These are phyloP conservation scores for Starmerella cellae DNA, from an alignment of 805 yeast genomes.

Conservation along the genomic window DNA sequence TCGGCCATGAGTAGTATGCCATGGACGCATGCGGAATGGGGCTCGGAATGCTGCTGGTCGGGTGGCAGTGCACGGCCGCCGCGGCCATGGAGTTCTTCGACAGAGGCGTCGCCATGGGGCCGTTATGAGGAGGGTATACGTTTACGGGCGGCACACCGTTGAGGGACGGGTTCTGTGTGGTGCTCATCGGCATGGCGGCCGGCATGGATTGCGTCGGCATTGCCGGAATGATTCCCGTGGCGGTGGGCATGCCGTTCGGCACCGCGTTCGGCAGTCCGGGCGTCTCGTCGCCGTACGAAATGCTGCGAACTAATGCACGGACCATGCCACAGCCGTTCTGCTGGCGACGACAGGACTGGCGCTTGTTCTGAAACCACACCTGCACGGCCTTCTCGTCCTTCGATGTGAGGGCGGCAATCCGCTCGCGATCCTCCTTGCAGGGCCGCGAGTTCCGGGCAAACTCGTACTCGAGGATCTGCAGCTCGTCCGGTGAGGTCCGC, in stretches of 20 bases:
- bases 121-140: not conserved
- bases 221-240: not conserved
- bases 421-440: conserved; percentile 56
- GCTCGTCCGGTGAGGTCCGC: conserved; percentile 82
- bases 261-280: not conserved
- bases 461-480: conserved; percentile 66
- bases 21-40: not conserved
- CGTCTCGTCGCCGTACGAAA: conserved; percentile 16
- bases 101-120: not conserved
- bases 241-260: not conserved
- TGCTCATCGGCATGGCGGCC: not conserved
- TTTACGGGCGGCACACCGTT: not conserved
- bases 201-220: not conserved
- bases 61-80: too few species aligned
- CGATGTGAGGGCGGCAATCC: conserved; percentile 65
- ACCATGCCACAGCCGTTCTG: conserved; percentile 7
- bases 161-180: not conserved
- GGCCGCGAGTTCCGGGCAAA: conserved; percentile 72
- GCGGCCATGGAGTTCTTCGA: too few species aligned
- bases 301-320: conserved; percentile 14
- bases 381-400: conserved; percentile 98
- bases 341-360: conserved; percentile 50
- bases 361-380: conserved; percentile 94
- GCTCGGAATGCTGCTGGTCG: not conserved
- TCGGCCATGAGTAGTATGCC: not conserved